Base-by-base conservation (phyloP, 805 yeast genomes). In the Teunomyces panamensis region DNA sequence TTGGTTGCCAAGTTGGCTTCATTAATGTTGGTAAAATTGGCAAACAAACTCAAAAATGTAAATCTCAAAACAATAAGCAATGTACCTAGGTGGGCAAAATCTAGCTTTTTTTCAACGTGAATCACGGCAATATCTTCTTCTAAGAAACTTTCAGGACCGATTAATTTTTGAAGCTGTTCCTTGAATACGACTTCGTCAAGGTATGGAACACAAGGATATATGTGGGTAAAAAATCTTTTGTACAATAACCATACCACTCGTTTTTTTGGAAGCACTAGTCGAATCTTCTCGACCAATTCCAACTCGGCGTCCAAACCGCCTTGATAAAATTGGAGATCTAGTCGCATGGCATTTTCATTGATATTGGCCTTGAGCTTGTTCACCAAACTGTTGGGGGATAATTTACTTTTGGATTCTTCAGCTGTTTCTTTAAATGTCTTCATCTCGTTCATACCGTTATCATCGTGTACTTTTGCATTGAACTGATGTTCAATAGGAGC, bases 161-260 rank as follows among this genome's bases (percentile, higher is more conserved):
- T 44, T 14, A 65, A 49, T 29, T 39, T 52, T 16, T 47, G 34
- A 8, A 65, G 32, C 5, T 56, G 48, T 3, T 46, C 52, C 37
- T 55, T 58, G 24, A 67, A 58, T 9, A 53, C 60, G 9, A 37
- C 17, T 47, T 67, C 66, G 48, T 67, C 71, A 8, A 67, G 42
- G 30, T 58, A 57, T 0, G 71, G 70, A 48, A 63, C 49, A 39
- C 54, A 57, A 1, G 62, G 56, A 45, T 65, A 65, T 6, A 66
- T 53, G n/a, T 57, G 47, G 20, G 51, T 46, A 46, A 67, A 67
- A 39, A 58, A 67, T 3, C 64, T 54, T 37, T 59, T 60, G 16
- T 59, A 47, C 20, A 65, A 48, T 13, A 53, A 41, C 69, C 69
- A 63, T 11, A 64, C 43, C 11, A 57, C 63, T 41, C 51, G 57